Base-by-base conservation (phyloP, 805 yeast genomes). In the Pichia scutulata region DNA sequence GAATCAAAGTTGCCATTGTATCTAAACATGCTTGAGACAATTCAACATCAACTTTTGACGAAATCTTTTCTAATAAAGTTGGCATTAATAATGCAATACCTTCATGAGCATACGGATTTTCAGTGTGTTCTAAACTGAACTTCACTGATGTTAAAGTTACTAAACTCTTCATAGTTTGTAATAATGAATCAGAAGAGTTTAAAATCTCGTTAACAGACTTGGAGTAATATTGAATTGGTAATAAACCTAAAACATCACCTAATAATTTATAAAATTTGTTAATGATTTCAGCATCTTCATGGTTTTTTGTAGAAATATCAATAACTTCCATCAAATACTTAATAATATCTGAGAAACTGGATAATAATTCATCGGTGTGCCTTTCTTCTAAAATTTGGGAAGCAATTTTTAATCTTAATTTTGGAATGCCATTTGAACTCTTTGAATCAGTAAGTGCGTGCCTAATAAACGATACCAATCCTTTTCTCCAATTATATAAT, bases 181-280 rank as follows among this genome's bases (percentile, higher is more conserved):
- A 62, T 4, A 71, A 69, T 13, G 79, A 59, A 2, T 64, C 53
- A 47, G 70, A 67, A 3, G 70, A 59, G 5, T 58, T 57, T 41
- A 71, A 61, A 55, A 78, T 70, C 0, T 72, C 64, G 21, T 67
- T 69, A 23, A 86, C 75, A 1, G 95, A 79, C 18, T 74, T 70
- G 26, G 84, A 83, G 63, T 87, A 90, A 56, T 80, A 77, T 54
- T 75, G 75, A 55, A 89, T 77, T 28, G 98, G 97, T 48, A 92
- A 70, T 54, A 89, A 71, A 51, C 81, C 80, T 52, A 92, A 69
- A 55, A 83, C 69, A 56, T 78, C 78, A 33, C 81, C 78, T 55
- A 92, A 71, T 46, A 87, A 66, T 25, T 71, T 73, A 61, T 80
- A 80, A 48, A 83, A 67, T 33, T 70, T 71, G 41, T 61, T 64